Percentiles rank a stretch among this genome's conserved stretches.
Evolutionary conservation across 2,329 filamentous ascomycete species (phyloP).

Genomic region (Pyrenophora graminea): DNA sequence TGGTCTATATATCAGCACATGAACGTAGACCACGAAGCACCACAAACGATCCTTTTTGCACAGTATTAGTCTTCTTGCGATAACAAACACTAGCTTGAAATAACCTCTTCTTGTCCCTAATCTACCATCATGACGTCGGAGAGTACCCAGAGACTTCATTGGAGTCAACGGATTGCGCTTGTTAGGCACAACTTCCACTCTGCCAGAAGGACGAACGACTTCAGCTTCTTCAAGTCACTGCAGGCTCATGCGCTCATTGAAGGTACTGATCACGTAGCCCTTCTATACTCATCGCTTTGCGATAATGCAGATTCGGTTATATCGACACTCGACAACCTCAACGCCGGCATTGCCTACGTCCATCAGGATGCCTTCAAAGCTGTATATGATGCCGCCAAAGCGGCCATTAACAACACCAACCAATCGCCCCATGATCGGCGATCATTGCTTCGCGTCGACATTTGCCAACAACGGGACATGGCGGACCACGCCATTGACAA

Average conservation of each 20-base stretch:
- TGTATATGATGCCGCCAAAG: slow-evolving; percentile 51
- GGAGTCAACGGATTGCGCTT: slow-evolving; percentile 53
- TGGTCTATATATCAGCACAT: not conserved
- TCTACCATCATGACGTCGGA: too few species aligned
- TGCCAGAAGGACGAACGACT: slow-evolving; percentile 51
- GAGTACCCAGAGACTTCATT: slow-evolving; percentile 46
- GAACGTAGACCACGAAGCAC: too few species aligned
- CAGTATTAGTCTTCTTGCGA: too few species aligned
- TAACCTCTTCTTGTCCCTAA: not conserved
- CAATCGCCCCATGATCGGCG: slow-evolving; percentile 27
- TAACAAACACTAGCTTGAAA: too few species aligned
- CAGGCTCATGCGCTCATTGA: slow-evolving; percentile 51
- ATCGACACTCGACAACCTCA: slow-evolving; percentile 53
- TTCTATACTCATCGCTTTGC: slow-evolving; percentile 45
- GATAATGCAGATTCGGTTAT: slow-evolving; percentile 44
- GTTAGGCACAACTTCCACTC: slow-evolving; percentile 52
- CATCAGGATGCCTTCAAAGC: slow-evolving; percentile 54
- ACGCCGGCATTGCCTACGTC: slow-evolving; percentile 51
- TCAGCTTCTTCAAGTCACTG: slow-evolving; percentile 54
- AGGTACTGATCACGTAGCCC: slow-evolving; percentile 52
- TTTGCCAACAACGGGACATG: slow-evolving; percentile 51
- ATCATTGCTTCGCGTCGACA: slow-evolving; percentile 50
- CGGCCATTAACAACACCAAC: slow-evolving; percentile 39
- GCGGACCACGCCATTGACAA: slow-evolving; percentile 54
- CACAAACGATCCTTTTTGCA: too few species aligned